Percentiles rank a stretch among this genome's conserved stretches.
phyloP scores from a whole-genome alignment of 805 yeast species.

The Yarrowia sp. region DNA sequence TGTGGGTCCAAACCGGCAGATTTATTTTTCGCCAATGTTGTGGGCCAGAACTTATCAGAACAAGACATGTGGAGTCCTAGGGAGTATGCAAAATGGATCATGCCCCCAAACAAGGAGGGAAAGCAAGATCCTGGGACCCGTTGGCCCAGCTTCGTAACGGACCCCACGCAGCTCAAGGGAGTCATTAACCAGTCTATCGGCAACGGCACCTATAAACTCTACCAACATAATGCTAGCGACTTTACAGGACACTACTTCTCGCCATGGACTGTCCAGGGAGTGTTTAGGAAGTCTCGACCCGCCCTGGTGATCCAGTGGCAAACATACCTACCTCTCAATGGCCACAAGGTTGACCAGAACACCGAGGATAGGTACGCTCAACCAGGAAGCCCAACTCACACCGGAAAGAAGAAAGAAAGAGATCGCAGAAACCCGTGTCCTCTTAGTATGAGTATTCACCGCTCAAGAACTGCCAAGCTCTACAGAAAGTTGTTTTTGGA shows the following conservation, averaged over 20 bases:
- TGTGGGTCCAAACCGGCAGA: neutral
- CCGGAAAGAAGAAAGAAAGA: neutral
- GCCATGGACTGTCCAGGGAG: slow-evolving; percentile 10
- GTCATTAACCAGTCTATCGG: neutral
- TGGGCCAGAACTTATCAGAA: neutral
- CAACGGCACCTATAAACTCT: neutral
- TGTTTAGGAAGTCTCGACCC: neutral
- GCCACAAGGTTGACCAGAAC: neutral
- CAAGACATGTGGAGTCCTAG: neutral
- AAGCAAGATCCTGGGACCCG: neutral
- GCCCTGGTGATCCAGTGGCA: neutral
- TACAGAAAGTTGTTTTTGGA: neutral
- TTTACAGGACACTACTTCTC: neutral
- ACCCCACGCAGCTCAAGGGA: neutral
- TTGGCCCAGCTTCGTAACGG: neutral
- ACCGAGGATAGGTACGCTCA: neutral
- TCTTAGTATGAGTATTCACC: neutral
- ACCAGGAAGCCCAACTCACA: neutral
- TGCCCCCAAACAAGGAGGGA: neutral
- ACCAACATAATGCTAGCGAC: neutral
- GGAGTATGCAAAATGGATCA: neutral
- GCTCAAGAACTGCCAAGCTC: neutral
- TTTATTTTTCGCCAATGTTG: neutral
- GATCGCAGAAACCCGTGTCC: neutral
- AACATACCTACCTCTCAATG: neutral